A percentile compares a stretch with the other conserved stretches of the same genome.
Conservation (phyloP, 345 rosid genomes). For the Acer saccharum region DNA sequence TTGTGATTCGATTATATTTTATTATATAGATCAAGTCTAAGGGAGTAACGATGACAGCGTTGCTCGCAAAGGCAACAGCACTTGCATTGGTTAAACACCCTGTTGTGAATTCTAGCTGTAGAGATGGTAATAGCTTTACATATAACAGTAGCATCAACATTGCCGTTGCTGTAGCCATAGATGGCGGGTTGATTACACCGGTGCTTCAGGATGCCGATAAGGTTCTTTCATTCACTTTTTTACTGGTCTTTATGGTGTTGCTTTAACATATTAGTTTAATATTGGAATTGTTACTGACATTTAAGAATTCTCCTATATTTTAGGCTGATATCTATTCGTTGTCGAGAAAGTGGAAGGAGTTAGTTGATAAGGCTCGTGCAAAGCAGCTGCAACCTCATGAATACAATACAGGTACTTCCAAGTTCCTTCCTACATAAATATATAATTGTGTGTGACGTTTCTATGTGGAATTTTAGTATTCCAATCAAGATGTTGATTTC, state of each 20-base stretch:
- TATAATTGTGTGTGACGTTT: neutral
- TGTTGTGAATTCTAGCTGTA: slow-evolving; percentile 78
- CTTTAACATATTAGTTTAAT: neutral
- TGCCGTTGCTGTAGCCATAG: slow-evolving; percentile 96
- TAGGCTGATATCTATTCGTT: slow-evolving; percentile 89
- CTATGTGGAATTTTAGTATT: neutral
- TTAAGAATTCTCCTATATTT: slow-evolving; percentile 19
- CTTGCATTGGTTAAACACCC: slow-evolving; percentile 87
- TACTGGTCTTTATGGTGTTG: neutral
- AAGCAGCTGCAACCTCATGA: slow-evolving; percentile 96
- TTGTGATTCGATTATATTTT: slow-evolving; percentile 4
- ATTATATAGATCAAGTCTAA: slow-evolving; percentile 78
- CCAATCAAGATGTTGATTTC: neutral
- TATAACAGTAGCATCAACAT: slow-evolving; percentile 82
- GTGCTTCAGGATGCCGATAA: slow-evolving; percentile 98
- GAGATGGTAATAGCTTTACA: slow-evolving; percentile 91
- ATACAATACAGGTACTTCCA: slow-evolving; percentile 68
- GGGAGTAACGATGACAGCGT: slow-evolving; percentile 97
- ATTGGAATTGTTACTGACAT: neutral
- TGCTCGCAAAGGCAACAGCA: slow-evolving; percentile 92
- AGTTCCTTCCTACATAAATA: neutral
- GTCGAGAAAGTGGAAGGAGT: slow-evolving; percentile 98
- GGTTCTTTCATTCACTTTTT: slow-evolving; percentile 42
- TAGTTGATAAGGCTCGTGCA: slow-evolving; percentile 91
- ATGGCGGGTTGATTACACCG: slow-evolving; percentile 92